These are phyloP conservation scores for Clonostachys chloroleuca DNA, from an alignment of 2,329 filamentous ascomycete genomes.

Conservation along the genomic window DNA sequence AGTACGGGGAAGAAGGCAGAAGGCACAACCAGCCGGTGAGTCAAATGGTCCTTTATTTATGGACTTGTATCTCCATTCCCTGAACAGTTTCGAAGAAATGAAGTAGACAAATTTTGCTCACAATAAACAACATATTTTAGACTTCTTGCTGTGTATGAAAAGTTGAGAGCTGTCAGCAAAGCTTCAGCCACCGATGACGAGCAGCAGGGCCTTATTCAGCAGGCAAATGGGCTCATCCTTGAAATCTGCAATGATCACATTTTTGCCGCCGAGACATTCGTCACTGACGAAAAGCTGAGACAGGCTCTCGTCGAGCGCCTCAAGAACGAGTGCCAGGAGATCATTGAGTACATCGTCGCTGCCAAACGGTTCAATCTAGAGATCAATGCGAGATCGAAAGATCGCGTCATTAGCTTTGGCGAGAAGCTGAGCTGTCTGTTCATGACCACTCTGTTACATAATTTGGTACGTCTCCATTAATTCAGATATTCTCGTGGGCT, in stretches of 20 bases:
- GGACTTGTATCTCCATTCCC: neutral
- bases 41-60: conserved; percentile 13
- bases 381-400: conserved; percentile 74
- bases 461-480: conserved; percentile 32
- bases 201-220: conserved; percentile 49
- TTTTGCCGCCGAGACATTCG: conserved; percentile 60
- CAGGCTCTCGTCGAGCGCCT: conserved; percentile 61
- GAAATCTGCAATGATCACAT: conserved; percentile 82
- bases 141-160: conserved; percentile 55
- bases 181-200: conserved; percentile 46
- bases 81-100: neutral
- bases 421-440: conserved; percentile 94
- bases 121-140: conserved; percentile 20
- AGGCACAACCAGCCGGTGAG: conserved; percentile 91
- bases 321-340: conserved; percentile 72
- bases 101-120: neutral
- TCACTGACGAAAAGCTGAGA: conserved; percentile 52
- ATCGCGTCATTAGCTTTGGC: conserved; percentile 88
- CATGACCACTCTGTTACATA: conserved; percentile 80
- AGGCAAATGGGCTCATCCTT: conserved; percentile 72
- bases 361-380: conserved; percentile 66
- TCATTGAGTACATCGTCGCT: conserved; percentile 68
- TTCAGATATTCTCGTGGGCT: too few relatives aligned
- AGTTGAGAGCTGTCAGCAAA: conserved; percentile 48
- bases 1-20: conserved; percentile 92